These are phyloP conservation scores for Crucihimalaya himalaica DNA, from an alignment of 345 rosid species.

Conservation along the genomic window DNA sequence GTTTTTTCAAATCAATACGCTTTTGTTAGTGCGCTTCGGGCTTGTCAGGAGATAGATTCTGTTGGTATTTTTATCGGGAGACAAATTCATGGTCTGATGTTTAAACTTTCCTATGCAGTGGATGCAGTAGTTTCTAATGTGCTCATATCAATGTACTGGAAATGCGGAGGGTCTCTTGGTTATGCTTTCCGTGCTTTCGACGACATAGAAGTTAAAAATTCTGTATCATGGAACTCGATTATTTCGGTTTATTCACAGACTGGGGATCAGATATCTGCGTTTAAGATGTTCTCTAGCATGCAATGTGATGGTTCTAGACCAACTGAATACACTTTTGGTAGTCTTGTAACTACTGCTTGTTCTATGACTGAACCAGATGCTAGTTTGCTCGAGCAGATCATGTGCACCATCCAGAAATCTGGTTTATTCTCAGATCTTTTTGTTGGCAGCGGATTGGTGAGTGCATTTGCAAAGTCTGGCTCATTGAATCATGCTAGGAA, in stretches of 20 bases:
- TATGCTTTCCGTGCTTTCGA: slow-evolving; percentile 61
- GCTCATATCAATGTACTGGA: slow-evolving; percentile 79
- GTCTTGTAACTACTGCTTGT: slow-evolving; percentile 71
- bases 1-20: slow-evolving; percentile 61
- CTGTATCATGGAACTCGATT: slow-evolving; percentile 74
- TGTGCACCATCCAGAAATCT: slow-evolving; percentile 57
- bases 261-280: slow-evolving; percentile 54
- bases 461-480: slow-evolving; percentile 76
- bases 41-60: slow-evolving; percentile 61
- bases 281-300: slow-evolving; percentile 66
- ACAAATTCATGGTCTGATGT: slow-evolving; percentile 73
- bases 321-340: slow-evolving; percentile 86
- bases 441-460: slow-evolving; percentile 85
- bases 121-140: slow-evolving; percentile 66
- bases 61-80: slow-evolving; percentile 56
- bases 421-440: slow-evolving; percentile 73
- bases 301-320: slow-evolving; percentile 57
- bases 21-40: slow-evolving; percentile 66
- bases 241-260: slow-evolving; percentile 70
- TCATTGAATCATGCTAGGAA: slow-evolving; percentile 54
- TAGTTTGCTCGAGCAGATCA: slow-evolving; percentile 73
- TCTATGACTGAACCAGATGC: slow-evolving; percentile 52
- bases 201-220: slow-evolving; percentile 59
- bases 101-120: slow-evolving; percentile 54
- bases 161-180: slow-evolving; percentile 41